Evolutionary conservation across 2,329 filamentous ascomycete species (phyloP), one percentile per base, ranked within the genome.

Genomic region (Pyrenophora tritici-repentis): DNA sequence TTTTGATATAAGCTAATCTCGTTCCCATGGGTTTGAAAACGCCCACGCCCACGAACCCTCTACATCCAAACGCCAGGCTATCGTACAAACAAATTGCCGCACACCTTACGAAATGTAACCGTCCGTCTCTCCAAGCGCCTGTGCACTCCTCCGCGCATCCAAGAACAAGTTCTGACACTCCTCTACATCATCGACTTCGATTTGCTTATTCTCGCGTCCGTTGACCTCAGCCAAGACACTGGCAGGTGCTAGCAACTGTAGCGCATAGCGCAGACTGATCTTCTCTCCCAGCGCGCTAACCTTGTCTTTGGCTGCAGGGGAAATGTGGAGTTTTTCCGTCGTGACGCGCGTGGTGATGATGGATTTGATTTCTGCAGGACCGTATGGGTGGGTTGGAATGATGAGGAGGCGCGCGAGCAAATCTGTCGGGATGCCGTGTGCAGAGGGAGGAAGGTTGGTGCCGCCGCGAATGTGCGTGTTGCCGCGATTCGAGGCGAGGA

Each of bases 401-500:
- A 99, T 97, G 70, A 99, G 89, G 47, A 99, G 85, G 53, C 94
- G 91, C 47, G 90, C 89, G 47, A 99, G 83, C 63, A 99, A 91
- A 75, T 99, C 94, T 8, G 93, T 86, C 13, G 94, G 94, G 63
- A 99, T 88, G 69, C 94, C 94, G 77, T 99, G 94, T 3, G 94
- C 90, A 48, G 91, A 91, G 1, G 71, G 61, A 8, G 70, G 78
- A 41, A 75, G 63, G 64, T 89, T 82, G 73, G 90, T 85, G 64
- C 88, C 83, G 70, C 93, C 93, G 65, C 91, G 90, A 71, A 99
- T 94, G 60, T 91, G 89, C 59, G 90, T 93, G 81, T 92, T 88
- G 73, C 94, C 94, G 67, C 94, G 88, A 79, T 99, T 99, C 35
- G 94, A 97, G 53, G 94, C 94, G 55, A 99, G 87, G 62, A 99